Conservation (phyloP, 164 flowering plant genomes). For the Saururus chinensis region DNA sequence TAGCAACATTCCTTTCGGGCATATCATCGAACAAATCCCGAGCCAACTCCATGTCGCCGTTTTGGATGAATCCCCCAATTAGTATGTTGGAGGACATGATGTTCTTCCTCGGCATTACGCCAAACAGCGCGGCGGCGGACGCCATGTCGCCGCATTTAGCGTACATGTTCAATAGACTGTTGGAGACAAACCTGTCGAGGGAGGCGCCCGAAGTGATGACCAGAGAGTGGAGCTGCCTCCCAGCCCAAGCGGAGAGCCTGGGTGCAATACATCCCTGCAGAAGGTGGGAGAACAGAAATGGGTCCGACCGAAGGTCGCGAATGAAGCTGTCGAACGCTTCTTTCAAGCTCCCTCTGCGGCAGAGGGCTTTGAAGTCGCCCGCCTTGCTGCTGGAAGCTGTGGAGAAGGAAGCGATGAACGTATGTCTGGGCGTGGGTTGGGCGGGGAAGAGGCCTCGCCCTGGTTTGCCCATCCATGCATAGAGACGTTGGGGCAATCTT, state of each 20-base stretch:
- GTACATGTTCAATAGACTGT: constrained; percentile 57
- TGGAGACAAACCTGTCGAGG: constrained; percentile 42
- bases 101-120: constrained; percentile 40
- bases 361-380: constrained; percentile 13
- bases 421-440: too few species aligned
- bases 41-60: constrained; percentile 47
- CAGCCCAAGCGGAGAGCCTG: constrained; percentile 25
- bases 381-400: not conserved
- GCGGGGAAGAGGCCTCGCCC: too few species aligned
- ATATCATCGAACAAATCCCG: constrained; percentile 48
- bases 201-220: constrained; percentile 43
- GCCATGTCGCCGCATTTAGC: constrained; percentile 34
- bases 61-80: constrained; percentile 38
- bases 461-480: too few species aligned
- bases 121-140: constrained; percentile 23
- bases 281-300: constrained; percentile 37
- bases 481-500: too few species aligned
- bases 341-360: constrained; percentile 32
- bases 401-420: too few species aligned
- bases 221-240: constrained; percentile 47
- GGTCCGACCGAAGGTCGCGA: constrained; percentile 33
- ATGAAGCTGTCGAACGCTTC: constrained; percentile 36
- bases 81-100: constrained; percentile 61
- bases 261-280: constrained; percentile 3
- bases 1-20: constrained; percentile 46